A percentile compares a stretch with the other conserved stretches of the same genome.
Evolutionary conservation across 75 land plant species (phyloP).

Genomic region (Sequoia sempervirens): DNA sequence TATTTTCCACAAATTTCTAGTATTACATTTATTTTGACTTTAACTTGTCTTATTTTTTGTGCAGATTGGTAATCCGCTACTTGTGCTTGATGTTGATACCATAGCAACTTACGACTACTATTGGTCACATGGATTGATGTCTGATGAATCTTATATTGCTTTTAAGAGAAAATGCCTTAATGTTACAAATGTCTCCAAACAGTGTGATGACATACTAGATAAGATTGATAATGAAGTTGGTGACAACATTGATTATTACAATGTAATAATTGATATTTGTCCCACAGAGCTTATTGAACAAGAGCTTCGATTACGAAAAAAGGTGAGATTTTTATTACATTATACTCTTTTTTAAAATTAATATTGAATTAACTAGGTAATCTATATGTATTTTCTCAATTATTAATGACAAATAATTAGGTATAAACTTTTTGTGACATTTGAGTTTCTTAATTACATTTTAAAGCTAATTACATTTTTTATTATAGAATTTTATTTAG

Average conservation of each 20-base stretch:
- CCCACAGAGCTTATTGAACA: constrained; percentile 11
- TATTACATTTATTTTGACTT: not conserved
- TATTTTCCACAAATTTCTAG: too few relatives aligned
- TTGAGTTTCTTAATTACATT: too few relatives aligned
- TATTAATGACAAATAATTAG: too few relatives aligned
- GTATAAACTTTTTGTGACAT: too few relatives aligned
- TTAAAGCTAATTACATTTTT: too few relatives aligned
- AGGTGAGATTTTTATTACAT: not conserved
- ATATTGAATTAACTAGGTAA: too few relatives aligned
- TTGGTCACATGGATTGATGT: constrained; percentile 32
- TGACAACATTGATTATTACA: constrained; percentile 16
- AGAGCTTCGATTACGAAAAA: constrained; percentile 14
- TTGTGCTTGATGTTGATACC: constrained; percentile 13
- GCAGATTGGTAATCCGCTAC: constrained; percentile 31
- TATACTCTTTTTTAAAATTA: too few relatives aligned
- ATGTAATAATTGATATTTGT: constrained; percentile 25
- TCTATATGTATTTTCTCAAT: too few relatives aligned
- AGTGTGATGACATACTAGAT: not conserved
- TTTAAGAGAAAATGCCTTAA: not conserved
- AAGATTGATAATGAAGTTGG: constrained; percentile 13
- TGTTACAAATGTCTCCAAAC: not conserved
- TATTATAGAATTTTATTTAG: too few relatives aligned
- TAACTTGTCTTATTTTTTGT: not conserved
- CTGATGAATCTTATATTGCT: constrained; percentile 15
- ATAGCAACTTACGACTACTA: constrained; percentile 21